phyloP scores from a whole-genome alignment of 768 basidiomycete species.

The Serpula lacrymans region DNA sequence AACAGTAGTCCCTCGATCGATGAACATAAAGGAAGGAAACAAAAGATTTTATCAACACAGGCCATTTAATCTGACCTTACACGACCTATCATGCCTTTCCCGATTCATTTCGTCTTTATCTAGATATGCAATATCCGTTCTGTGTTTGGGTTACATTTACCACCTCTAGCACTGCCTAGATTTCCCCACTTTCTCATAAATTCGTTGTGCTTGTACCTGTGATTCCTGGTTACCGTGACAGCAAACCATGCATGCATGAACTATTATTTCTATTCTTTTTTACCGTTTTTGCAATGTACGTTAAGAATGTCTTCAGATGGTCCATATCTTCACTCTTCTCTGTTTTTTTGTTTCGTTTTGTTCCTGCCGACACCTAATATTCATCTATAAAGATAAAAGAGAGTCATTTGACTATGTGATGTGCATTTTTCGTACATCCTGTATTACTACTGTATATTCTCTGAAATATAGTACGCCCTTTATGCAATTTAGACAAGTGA shows the following conservation, averaged over 20 bases:
- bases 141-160: constrained; percentile 2
- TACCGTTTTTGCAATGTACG: constrained; percentile 7
- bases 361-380: no score
- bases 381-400: no score
- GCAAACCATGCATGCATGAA: background rate
- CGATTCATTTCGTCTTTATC: constrained; percentile 14
- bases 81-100: constrained; percentile 23
- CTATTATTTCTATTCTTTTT: background rate
- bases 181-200: constrained; percentile 1
- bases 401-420: no score
- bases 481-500: no score
- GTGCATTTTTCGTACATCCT: no score
- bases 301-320: constrained; percentile 7
- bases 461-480: no score
- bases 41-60: constrained; percentile 9
- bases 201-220: constrained; percentile 19
- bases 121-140: constrained; percentile 28
- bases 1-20: constrained; percentile 30
- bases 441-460: constrained; percentile 26
- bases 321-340: background rate
- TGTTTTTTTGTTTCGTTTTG: constrained; percentile 1
- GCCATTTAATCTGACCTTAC: constrained; percentile 10
- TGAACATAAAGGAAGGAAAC: constrained; percentile 4
- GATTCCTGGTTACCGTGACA: constrained; percentile 17
- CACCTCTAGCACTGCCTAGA: constrained; percentile 31